These are phyloP conservation scores for Colletotrichum tropicale DNA, from an alignment of 2,329 filamentous ascomycete genomes.

Conservation along the genomic window DNA sequence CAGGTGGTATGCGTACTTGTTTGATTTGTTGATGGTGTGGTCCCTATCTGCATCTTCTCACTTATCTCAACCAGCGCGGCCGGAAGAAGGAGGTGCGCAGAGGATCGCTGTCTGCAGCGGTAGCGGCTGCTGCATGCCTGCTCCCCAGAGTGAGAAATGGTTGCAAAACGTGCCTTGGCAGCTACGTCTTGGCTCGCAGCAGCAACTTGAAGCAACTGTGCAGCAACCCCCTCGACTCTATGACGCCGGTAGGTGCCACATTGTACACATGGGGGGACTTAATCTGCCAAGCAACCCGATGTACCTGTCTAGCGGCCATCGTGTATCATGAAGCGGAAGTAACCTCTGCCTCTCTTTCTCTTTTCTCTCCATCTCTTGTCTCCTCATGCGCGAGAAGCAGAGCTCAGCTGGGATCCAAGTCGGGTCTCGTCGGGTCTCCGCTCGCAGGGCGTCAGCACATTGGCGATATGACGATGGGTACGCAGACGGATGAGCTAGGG, in stretches of 20 bases:
- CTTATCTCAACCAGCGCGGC: not conserved
- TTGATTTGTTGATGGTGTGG: not conserved
- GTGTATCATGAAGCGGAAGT: not conserved
- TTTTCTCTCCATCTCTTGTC: not conserved
- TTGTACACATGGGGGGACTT: not conserved
- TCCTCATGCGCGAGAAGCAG: not conserved
- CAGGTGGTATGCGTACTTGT: not conserved
- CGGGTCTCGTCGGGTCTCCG: not conserved
- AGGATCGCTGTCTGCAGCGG: not conserved
- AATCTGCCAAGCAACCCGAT: not conserved
- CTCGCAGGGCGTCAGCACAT: conserved; percentile 3
- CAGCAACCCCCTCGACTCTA: conserved; percentile 12
- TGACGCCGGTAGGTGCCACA: conserved; percentile 13
- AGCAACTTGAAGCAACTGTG: conserved; percentile 1
- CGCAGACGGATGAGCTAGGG: not conserved
- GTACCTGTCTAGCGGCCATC: not conserved
- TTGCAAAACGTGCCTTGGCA: conserved; percentile 5
- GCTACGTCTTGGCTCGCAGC: conserved; percentile 9
- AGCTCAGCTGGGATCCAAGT: not conserved
- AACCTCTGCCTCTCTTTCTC: not conserved
- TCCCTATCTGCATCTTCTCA: not conserved
- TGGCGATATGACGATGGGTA: not conserved
- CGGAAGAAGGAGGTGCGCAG: not conserved
- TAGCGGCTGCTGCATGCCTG: not conserved
- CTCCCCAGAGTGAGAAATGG: not conserved